Evolutionary conservation across 2,329 filamentous ascomycete species (phyloP), one percentile per base, ranked within the genome.

Genomic region (Neocatenulostroma microsporum): DNA sequence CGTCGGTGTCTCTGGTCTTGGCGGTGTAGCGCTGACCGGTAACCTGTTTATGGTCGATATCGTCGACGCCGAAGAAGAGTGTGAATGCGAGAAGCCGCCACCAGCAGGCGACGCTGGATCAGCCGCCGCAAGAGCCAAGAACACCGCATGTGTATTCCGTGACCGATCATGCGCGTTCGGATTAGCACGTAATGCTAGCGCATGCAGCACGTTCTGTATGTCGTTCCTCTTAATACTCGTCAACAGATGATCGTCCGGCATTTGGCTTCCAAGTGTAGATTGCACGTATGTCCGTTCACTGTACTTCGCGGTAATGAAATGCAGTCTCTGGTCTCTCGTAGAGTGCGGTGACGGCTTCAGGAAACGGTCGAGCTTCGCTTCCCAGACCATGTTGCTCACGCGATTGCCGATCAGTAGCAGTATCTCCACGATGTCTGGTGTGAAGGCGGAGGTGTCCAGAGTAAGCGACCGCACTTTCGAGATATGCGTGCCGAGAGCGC

Each of bases 211-310:
- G 46, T 87, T 84, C 55, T 91, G 84, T 37, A 98, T 85, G 56
- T 98, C 88, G 60, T 95, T 95, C 63, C 81, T 86, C 70, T 96
- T 98, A 59, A 96, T 88, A 8, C 84, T 88, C 4, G 88, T 87
- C 25, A 98, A 68, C 5, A 98, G 72, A 0, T 84, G 88, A 53
- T 98, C 91, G 43, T 96, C 87, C 1, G 89, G 69, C 0, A 81
- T 85, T 88, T 28, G 87, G 65, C 0, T 81, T 82, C 29, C 45
- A 41, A 23, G 44, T 30, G 3, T 80, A 0, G 82, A 79, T 51
- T 88, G 80, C 3, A 98, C 81, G 51, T 76, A 96, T 3, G 78
- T 76, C 42, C 80, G 74, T 21, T 96, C 86, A 33, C 85, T 83
- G 56, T 98, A 98, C 62, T 98, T 98, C 37, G 82, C 74, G 0